phyloP scores from a whole-genome alignment of 2,329 filamentous ascomycete species.

The Aspergillus sergii region DNA sequence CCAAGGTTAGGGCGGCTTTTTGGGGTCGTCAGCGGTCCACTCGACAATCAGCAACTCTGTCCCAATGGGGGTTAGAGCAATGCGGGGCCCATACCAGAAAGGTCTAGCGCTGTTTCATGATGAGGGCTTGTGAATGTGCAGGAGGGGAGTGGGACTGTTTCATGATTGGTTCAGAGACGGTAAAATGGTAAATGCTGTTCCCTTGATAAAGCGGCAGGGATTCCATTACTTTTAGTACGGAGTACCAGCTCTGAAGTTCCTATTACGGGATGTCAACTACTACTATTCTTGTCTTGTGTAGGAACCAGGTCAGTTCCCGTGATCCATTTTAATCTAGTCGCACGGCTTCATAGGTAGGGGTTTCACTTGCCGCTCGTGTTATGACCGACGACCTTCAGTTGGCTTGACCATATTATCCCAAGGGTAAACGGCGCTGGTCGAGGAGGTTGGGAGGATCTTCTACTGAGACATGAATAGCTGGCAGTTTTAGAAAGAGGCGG shows the following conservation, averaged over 20 bases:
- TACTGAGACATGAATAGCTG: background rate
- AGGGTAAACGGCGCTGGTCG: background rate
- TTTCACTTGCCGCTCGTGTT: constrained; percentile 2
- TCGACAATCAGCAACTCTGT: constrained; percentile 11
- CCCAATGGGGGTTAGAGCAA: constrained; percentile 7
- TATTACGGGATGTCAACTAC: background rate
- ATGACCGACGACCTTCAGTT: background rate
- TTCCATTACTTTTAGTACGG: background rate
- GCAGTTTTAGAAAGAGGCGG: constrained; percentile 7
- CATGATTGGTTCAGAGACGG: constrained; percentile 8
- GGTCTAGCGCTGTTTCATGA: constrained; percentile 24
- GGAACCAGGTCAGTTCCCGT: constrained; percentile 7
- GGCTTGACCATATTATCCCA: background rate
- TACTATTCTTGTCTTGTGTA: background rate
- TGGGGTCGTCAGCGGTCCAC: constrained; percentile 16
- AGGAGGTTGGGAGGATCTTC: constrained; percentile 2
- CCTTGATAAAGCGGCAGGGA: constrained; percentile 1
- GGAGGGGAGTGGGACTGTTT: constrained; percentile 6
- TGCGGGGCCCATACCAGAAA: constrained; percentile 13
- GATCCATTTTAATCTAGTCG: constrained; percentile 13
- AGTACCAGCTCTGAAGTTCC: background rate
- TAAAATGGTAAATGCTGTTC: background rate
- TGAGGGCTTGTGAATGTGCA: constrained; percentile 13
- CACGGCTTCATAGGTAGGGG: constrained; percentile 13
- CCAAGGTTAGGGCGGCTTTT: constrained; percentile 12